Evolutionary conservation across 2,329 filamentous ascomycete species (phyloP).

Genomic region (Claviceps pazoutovae): DNA sequence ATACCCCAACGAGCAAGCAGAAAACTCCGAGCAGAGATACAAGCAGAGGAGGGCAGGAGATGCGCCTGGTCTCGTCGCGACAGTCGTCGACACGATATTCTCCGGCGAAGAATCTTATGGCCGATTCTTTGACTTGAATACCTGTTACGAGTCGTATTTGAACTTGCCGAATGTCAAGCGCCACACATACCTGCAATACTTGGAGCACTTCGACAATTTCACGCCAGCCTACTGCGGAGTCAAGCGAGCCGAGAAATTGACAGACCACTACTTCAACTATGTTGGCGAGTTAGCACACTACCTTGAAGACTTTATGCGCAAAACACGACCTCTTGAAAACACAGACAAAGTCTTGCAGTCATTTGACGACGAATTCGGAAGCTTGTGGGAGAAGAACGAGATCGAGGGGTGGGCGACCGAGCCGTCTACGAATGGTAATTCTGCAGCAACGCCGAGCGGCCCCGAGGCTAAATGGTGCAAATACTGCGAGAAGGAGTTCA

Average conservation of each 20-base stretch:
- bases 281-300: conserved; percentile 68
- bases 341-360: conserved; percentile 60
- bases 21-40: conserved; percentile 90
- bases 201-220: conserved; percentile 84
- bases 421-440: conserved; percentile 18
- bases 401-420: conserved; percentile 66
- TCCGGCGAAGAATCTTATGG: conserved; percentile 91
- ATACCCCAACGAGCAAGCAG: conserved; percentile 88
- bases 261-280: conserved; percentile 85
- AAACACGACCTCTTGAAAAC: conserved; percentile 75
- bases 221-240: conserved; percentile 57
- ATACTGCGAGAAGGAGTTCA: conserved; percentile 89
- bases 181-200: conserved; percentile 80
- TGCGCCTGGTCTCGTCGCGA: conserved; percentile 47
- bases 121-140: conserved; percentile 79
- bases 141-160: conserved; percentile 73
- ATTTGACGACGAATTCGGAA: conserved; percentile 75
- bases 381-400: conserved; percentile 66
- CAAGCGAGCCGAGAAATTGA: conserved; percentile 72
- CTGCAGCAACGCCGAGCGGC: conserved; percentile 18
- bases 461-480: conserved; percentile 71
- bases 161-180: conserved; percentile 81
- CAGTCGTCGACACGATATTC: conserved; percentile 79
- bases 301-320: conserved; percentile 74
- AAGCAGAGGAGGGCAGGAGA: conserved; percentile 51